These are phyloP conservation scores for Metschnikowia similis DNA, from an alignment of 805 yeast species.

Conservation along the genomic window DNA sequence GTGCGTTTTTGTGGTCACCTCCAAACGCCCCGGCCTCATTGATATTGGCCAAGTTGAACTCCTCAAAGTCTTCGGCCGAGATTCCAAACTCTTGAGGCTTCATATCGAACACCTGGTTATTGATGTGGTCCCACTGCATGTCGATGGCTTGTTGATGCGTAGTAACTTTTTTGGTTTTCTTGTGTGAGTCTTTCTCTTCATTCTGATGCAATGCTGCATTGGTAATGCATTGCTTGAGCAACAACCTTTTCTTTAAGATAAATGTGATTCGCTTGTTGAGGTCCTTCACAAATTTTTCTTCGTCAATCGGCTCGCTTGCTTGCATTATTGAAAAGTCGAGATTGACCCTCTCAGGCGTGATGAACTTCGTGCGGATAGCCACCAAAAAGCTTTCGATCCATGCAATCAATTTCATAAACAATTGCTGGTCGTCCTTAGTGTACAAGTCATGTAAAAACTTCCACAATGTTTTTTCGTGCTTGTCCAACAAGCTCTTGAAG, in stretches of 20 bases:
- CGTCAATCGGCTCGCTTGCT: slow-evolving; percentile 24
- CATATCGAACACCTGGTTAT: slow-evolving; percentile 27
- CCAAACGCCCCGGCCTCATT: slow-evolving; percentile 7
- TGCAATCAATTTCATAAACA: slow-evolving; percentile 64
- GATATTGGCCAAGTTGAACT: slow-evolving; percentile 30
- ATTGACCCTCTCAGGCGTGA: slow-evolving; percentile 32
- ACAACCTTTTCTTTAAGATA: slow-evolving; percentile 33
- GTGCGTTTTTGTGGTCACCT: slow-evolving; percentile 7
- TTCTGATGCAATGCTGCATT: slow-evolving; percentile 5
- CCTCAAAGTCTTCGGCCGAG: slow-evolving; percentile 38
- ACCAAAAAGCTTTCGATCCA: slow-evolving; percentile 72
- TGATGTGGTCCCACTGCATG: slow-evolving; percentile 44
- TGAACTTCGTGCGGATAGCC: slow-evolving; percentile 60
- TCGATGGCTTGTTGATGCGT: slow-evolving; percentile 21
- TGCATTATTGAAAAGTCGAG: slow-evolving; percentile 38
- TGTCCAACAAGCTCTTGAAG: slow-evolving; percentile 60
- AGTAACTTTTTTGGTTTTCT: slow-evolving; percentile 19
- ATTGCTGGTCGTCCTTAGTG: slow-evolving; percentile 61
- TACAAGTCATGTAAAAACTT: slow-evolving; percentile 79
- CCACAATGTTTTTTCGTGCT: slow-evolving; percentile 71
- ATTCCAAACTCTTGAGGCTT: slow-evolving; percentile 35
- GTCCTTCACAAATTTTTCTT: slow-evolving; percentile 31
- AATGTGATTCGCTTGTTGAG: slow-evolving; percentile 36
- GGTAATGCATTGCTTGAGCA: slow-evolving; percentile 34
- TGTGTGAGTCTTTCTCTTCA: slow-evolving; percentile 14